These are phyloP conservation scores for Paecilomyces dactylethromorphus DNA, from an alignment of 2,329 filamentous ascomycete species.

Conservation along the genomic window DNA sequence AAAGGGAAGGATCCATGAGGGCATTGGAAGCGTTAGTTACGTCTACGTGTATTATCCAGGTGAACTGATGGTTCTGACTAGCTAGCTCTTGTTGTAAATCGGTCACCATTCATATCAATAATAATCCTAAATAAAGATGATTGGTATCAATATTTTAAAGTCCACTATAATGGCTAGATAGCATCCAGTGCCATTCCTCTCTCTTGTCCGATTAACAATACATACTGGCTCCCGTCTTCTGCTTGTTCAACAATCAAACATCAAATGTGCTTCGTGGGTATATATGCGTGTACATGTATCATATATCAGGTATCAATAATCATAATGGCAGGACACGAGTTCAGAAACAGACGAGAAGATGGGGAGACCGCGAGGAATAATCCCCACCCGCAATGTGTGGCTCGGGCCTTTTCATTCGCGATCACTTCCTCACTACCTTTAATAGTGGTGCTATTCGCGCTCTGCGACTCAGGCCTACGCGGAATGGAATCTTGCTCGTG, in stretches of 20 bases:
- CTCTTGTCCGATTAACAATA: background rate
- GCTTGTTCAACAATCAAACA: background rate
- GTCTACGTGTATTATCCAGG: too few species aligned
- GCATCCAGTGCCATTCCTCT: background rate
- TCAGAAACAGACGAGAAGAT: background rate
- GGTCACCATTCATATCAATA: too few species aligned
- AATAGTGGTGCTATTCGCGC: slow-evolving; percentile 44
- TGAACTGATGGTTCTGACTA: too few species aligned
- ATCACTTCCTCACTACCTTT: slow-evolving; percentile 37
- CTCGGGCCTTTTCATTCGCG: background rate
- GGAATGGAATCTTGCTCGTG: slow-evolving; percentile 33
- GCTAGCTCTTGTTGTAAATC: too few species aligned
- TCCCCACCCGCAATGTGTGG: background rate
- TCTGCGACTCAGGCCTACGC: slow-evolving; percentile 44
- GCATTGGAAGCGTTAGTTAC: too few species aligned
- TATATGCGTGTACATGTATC: background rate
- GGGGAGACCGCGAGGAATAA: background rate
- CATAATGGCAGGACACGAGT: background rate
- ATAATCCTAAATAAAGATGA: too few species aligned
- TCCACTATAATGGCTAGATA: too few species aligned
- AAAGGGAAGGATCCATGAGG: too few species aligned
- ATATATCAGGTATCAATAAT: background rate
- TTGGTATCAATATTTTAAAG: too few species aligned
- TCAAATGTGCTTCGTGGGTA: background rate
- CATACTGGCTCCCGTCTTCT: background rate